Conservation (phyloP, 2,329 filamentous ascomycete species). For the Paramyrothecium sp. region DNA sequence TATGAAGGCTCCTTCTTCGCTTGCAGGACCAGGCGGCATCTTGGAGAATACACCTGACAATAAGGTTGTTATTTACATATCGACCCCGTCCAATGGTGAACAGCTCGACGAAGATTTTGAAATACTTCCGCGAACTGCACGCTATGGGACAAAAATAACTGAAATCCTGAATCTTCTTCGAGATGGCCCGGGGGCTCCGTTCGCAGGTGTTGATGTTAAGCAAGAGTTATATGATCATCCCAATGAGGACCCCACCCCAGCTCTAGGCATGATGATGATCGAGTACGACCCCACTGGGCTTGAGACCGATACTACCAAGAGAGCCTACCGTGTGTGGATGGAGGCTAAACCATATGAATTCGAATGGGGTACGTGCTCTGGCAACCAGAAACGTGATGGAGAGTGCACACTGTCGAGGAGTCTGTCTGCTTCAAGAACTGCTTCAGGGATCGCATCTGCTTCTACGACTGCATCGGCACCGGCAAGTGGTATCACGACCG, state of each 20-base stretch:
- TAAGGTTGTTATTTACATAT: not conserved
- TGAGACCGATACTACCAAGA: not conserved
- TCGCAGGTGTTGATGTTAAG: not conserved
- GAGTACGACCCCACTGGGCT: not conserved
- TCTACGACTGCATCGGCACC: not conserved
- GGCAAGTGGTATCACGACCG: not conserved
- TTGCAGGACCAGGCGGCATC: not conserved
- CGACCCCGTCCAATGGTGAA: not conserved
- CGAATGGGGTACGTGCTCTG: not conserved
- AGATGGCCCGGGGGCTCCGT: not conserved
- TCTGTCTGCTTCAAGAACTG: not conserved
- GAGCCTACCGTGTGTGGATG: not conserved
- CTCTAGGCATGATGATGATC: not conserved
- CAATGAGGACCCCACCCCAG: not conserved
- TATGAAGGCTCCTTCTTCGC: not conserved
- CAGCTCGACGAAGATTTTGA: not conserved
- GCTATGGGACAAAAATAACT: not conserved
- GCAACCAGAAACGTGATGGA: not conserved
- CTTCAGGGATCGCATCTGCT: not conserved
- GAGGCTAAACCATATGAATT: not conserved
- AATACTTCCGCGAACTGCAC: not conserved
- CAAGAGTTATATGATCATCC: not conserved
- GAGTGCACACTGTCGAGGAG: not conserved
- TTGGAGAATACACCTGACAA: not conserved
- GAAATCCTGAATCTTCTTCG: not conserved